Percentiles rank a stretch among this genome's conserved stretches.
These are phyloP conservation scores for Taphrina wiesneri DNA, from an alignment of 1,139 yeast species.

Conservation along the genomic window DNA sequence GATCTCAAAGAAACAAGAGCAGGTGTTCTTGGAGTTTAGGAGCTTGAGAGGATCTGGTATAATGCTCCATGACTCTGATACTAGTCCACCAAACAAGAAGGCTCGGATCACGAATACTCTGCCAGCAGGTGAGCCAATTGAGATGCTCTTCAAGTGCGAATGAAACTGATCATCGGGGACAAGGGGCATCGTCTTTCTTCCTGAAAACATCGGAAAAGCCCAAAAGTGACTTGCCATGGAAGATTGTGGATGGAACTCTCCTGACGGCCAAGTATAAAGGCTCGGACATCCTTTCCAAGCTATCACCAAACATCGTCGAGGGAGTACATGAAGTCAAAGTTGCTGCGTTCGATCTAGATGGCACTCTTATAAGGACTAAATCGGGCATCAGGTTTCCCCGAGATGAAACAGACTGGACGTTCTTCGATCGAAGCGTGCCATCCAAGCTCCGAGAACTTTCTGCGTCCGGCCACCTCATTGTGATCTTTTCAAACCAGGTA, in stretches of 20 bases:
- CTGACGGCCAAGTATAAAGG: neutral
- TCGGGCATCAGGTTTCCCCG: slow-evolving; percentile 59
- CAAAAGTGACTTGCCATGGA: slow-evolving; percentile 1
- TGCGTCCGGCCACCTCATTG: slow-evolving; percentile 47
- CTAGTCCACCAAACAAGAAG: neutral
- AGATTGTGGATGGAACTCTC: neutral
- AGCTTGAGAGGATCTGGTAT: too few species aligned
- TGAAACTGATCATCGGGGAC: neutral
- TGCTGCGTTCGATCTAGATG: slow-evolving; percentile 75
- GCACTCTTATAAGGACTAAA: slow-evolving; percentile 49
- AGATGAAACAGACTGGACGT: slow-evolving; percentile 69
- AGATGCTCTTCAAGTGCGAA: neutral
- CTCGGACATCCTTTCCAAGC: neutral
- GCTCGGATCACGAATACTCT: neutral
- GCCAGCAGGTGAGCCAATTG: slow-evolving; percentile 16
- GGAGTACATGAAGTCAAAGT: slow-evolving; percentile 41
- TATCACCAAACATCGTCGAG: neutral
- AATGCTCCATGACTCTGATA: slow-evolving; percentile 2
- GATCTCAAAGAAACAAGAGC: too few species aligned
- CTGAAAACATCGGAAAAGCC: slow-evolving; percentile 12
- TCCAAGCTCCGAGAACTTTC: slow-evolving; percentile 44
- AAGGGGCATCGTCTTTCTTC: slow-evolving; percentile 10
- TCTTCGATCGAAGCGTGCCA: slow-evolving; percentile 51
- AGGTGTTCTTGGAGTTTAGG: too few species aligned
- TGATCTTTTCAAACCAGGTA: slow-evolving; percentile 88